Conservation (phyloP, 441 rosid species). For the Corymbia calophylla region DNA sequence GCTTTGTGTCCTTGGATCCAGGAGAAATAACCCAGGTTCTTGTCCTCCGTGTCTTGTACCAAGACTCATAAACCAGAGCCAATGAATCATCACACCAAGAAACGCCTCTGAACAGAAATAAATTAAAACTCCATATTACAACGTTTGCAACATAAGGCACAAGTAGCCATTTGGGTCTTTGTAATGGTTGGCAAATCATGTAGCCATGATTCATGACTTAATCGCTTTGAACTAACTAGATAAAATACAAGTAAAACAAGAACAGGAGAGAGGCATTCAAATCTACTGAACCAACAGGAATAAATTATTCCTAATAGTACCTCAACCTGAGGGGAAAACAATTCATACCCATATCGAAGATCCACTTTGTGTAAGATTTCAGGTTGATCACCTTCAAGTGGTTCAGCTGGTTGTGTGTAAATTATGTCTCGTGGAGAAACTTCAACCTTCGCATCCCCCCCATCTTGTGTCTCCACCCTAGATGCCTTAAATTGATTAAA, state of each 20-base stretch:
- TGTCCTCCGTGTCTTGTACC: constrained; percentile 87
- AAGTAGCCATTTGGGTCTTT: not conserved
- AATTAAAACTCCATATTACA: not conserved
- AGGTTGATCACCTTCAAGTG: constrained; percentile 66
- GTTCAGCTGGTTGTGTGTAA: constrained; percentile 70
- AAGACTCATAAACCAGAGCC: constrained; percentile 87
- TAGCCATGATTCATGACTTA: not conserved
- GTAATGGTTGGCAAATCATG: not conserved
- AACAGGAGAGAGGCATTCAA: not conserved
- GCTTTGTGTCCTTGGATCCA: constrained; percentile 49
- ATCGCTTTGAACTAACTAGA: not conserved
- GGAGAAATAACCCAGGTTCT: constrained; percentile 91
- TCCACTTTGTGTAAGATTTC: constrained; percentile 84
- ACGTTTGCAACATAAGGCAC: not conserved
- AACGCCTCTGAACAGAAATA: constrained; percentile 55
- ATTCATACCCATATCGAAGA: constrained; percentile 87
- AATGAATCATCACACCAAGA: constrained; percentile 92
- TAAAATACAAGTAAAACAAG: not conserved
- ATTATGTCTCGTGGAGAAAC: constrained; percentile 92
- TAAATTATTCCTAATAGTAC: not conserved
- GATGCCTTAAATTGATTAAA: constrained; percentile 17
- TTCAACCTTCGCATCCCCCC: constrained; percentile 92
- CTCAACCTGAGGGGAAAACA: not conserved
- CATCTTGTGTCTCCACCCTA: constrained; percentile 99
- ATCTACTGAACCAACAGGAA: not conserved